Conservation (phyloP, 176 grass and related monocot species). For the Canna indica region DNA sequence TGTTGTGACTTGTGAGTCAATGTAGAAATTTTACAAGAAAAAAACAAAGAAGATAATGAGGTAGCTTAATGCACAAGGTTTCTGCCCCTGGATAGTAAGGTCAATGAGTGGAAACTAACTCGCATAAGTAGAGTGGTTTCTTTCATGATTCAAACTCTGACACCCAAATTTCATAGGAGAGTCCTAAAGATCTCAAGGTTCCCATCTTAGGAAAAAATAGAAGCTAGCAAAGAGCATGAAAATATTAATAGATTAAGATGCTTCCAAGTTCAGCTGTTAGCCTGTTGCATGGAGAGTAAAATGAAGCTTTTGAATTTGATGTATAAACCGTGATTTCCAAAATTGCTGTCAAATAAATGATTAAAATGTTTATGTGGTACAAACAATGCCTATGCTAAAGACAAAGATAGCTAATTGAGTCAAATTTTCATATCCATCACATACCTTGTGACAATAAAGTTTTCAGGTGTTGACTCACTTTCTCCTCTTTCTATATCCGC, state of each 20-base stretch:
- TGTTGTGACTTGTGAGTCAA: not conserved
- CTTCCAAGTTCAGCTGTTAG: not conserved
- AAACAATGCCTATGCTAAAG: not conserved
- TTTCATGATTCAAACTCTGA: not conserved
- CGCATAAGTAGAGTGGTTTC: not conserved
- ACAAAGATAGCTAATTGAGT: not conserved
- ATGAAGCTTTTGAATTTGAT: not conserved
- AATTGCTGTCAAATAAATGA: not conserved
- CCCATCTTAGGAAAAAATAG: not conserved
- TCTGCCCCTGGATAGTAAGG: not conserved
- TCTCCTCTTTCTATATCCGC: not conserved
- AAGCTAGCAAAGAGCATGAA: not conserved
- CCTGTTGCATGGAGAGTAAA: too few species aligned
- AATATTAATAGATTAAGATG: not conserved
- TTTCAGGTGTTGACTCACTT: conserved; percentile 16
- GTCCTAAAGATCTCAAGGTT: not conserved
- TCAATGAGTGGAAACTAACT: not conserved
- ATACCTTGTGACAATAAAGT: conserved; percentile 17
- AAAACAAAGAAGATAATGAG: not conserved
- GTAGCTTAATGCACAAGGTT: not conserved
- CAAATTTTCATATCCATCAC: not conserved
- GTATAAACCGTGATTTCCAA: not conserved
- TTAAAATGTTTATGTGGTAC: not conserved
- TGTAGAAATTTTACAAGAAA: not conserved
- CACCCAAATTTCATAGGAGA: not conserved